Evolutionary conservation across 139 green algal genomes (phyloP).

Genomic region (Chlorella sorokiniana): DNA sequence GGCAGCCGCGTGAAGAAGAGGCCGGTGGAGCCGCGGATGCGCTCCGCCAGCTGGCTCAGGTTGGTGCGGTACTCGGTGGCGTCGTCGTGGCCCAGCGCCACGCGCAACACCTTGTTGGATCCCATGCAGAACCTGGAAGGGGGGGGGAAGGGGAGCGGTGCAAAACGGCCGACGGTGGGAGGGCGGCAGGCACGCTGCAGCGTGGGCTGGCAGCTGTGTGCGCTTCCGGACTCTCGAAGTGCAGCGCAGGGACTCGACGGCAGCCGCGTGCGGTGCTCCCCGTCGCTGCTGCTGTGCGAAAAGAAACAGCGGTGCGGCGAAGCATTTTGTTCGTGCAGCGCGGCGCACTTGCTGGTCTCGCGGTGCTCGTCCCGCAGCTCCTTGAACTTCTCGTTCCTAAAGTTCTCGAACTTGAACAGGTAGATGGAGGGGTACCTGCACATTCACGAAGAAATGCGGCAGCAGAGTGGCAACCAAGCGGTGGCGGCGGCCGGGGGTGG

Average conservation of each 20-base stretch:
- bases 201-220: too few species aligned
- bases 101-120: slow-evolving; percentile 85
- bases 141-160: not conserved
- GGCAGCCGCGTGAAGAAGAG: slow-evolving; percentile 91
- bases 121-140: slow-evolving; percentile 88
- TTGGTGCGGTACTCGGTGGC: slow-evolving; percentile 80
- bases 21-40: slow-evolving; percentile 78
- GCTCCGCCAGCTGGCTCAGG: slow-evolving; percentile 61
- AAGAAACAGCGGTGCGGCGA: not conserved
- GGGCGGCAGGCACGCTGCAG: too few species aligned
- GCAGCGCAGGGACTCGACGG: too few species aligned
- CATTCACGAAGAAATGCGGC: not conserved
- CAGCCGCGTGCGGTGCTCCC: too few species aligned
- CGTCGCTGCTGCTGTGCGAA: not conserved
- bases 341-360: slow-evolving; percentile 73
- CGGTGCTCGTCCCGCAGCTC: slow-evolving; percentile 79
- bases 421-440: slow-evolving; percentile 82
- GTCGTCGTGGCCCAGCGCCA: slow-evolving; percentile 82
- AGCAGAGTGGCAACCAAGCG: not conserved
- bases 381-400: slow-evolving; percentile 95
- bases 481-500: not conserved
- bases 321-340: not conserved
- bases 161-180: not conserved
- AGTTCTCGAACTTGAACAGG: slow-evolving; percentile 89
- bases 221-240: too few species aligned